phyloP scores from a whole-genome alignment of 768 basidiomycete genomes.

The Boletus vinaceobasis region DNA sequence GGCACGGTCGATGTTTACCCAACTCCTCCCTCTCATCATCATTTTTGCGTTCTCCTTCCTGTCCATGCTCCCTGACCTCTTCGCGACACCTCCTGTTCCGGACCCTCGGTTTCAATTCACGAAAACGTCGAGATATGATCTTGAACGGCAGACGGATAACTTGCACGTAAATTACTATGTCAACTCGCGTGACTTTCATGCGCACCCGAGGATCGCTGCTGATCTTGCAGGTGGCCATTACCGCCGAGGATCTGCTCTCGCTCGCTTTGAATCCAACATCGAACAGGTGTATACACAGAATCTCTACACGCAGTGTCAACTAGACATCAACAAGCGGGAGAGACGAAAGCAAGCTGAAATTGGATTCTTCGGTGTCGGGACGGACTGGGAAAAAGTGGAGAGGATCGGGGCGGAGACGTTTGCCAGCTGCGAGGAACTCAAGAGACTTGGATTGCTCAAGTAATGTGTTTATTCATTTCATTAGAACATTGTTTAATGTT shows the following conservation, averaged over 20 bases:
- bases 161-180: slow-evolving; percentile 83
- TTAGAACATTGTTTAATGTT: slow-evolving; percentile 7
- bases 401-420: slow-evolving; percentile 67
- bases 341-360: slow-evolving; percentile 71
- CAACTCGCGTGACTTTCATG: slow-evolving; percentile 68
- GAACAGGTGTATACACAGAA: slow-evolving; percentile 73
- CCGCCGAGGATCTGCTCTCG: slow-evolving; percentile 35
- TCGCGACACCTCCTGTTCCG: slow-evolving; percentile 61
- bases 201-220: slow-evolving; percentile 72
- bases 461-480: slow-evolving; percentile 22
- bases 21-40: slow-evolving; percentile 81
- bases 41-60: slow-evolving; percentile 83
- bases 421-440: slow-evolving; percentile 76
- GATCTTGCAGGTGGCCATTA: slow-evolving; percentile 53
- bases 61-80: slow-evolving; percentile 74
- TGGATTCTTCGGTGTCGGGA: slow-evolving; percentile 88
- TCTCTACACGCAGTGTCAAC: slow-evolving; percentile 69
- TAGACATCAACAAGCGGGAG: slow-evolving; percentile 62
- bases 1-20: slow-evolving; percentile 59
- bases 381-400: slow-evolving; percentile 88
- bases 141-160: slow-evolving; percentile 66
- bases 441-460: slow-evolving; percentile 53
- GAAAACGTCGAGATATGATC: slow-evolving; percentile 55
- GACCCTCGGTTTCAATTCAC: slow-evolving; percentile 80
- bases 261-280: slow-evolving; percentile 69